Evolutionary conservation across 2,329 filamentous ascomycete species (phyloP).

Genomic region (Diaporthe vaccinii): DNA sequence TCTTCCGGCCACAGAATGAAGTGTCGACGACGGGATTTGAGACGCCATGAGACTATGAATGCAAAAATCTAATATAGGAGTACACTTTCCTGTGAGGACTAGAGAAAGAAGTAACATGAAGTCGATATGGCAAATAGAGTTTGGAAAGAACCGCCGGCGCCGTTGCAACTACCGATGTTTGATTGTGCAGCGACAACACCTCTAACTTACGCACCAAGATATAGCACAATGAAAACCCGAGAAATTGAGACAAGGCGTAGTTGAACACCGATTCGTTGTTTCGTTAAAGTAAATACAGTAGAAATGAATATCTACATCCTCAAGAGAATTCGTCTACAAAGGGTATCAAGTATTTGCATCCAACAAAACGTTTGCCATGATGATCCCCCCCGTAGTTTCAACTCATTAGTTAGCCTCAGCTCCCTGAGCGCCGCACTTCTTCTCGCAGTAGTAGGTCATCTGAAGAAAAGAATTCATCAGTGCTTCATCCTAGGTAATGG

Average conservation of each 20-base stretch:
- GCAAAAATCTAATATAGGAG: not conserved
- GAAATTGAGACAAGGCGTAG: not conserved
- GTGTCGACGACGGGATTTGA: not conserved
- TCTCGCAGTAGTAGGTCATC: constrained; percentile 42
- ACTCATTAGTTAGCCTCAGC: constrained; percentile 36
- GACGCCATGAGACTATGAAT: not conserved
- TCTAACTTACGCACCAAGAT: not conserved
- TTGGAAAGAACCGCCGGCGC: not conserved
- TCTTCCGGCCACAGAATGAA: not conserved
- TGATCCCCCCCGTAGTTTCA: not conserved
- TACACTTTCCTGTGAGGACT: not conserved
- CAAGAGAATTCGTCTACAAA: not conserved
- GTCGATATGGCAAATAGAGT: not conserved
- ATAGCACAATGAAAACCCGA: not conserved
- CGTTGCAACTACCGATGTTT: not conserved
- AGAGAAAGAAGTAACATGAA: not conserved
- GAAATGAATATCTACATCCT: not conserved
- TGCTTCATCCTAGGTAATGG: not conserved
- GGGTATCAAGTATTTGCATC: not conserved
- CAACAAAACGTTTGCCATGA: not conserved
- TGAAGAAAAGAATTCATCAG: constrained; percentile 2
- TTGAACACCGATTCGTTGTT: not conserved
- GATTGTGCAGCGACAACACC: not conserved
- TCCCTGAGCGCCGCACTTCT: constrained; percentile 41
- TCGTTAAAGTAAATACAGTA: not conserved